Conservation (phyloP, 768 basidiomycete genomes). For the Tricholoma saponaceum region DNA sequence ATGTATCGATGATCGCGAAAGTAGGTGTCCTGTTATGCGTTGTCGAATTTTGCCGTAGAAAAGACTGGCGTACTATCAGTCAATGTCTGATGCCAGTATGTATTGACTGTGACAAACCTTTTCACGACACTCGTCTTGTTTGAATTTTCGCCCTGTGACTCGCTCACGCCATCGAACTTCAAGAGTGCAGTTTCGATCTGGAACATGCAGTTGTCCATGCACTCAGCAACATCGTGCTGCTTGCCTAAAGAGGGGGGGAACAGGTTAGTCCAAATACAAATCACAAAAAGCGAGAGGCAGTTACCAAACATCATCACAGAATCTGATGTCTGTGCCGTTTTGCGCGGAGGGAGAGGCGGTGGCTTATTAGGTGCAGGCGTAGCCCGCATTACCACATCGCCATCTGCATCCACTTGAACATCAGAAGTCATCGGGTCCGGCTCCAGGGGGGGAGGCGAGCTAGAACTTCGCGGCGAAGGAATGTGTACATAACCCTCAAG, state of each 20-base stretch:
- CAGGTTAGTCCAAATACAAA: conserved; percentile 1
- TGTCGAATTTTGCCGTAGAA: conserved; percentile 89
- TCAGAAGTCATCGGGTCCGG: conserved; percentile 32
- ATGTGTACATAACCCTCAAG: conserved; percentile 32
- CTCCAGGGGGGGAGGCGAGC: conserved; percentile 24
- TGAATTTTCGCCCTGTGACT: conserved; percentile 37
- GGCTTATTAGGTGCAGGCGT: conserved; percentile 33
- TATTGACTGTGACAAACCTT: conserved; percentile 40
- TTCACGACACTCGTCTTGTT: conserved; percentile 80
- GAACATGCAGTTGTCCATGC: conserved; percentile 99
- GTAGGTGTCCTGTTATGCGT: conserved; percentile 36
- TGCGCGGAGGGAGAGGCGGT: conserved; percentile 55
- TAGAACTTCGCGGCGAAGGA: conserved; percentile 21
- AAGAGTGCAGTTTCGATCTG: conserved; percentile 92
- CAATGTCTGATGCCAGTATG: not conserved
- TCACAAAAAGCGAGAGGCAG: conserved; percentile 12
- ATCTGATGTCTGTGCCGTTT: conserved; percentile 49
- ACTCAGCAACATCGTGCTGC: conserved; percentile 98
- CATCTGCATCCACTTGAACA: conserved; percentile 19
- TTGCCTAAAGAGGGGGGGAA: conserved; percentile 63
- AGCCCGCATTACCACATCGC: conserved; percentile 33
- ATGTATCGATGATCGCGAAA: conserved; percentile 55
- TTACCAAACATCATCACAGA: conserved; percentile 90
- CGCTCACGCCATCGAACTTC: conserved; percentile 57
- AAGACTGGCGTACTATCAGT: conserved; percentile 26